Evolutionary conservation across 2,329 filamentous ascomycete genomes (phyloP), one percentile per base, ranked within the genome.

Genomic region (Teratosphaeria gauchensis): DNA sequence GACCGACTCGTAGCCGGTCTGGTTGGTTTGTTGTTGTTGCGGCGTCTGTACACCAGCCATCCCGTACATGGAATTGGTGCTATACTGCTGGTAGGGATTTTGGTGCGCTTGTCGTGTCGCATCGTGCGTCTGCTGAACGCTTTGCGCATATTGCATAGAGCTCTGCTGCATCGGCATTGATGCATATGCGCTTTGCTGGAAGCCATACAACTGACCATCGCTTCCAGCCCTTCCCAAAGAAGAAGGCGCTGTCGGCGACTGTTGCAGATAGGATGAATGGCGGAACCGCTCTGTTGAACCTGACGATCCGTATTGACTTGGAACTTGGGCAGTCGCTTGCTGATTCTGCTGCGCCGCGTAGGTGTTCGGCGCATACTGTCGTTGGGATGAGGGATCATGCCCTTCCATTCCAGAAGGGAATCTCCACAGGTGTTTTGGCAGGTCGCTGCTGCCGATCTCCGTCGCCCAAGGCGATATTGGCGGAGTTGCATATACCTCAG

Each of bases 11-110:
- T 95, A 95, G 66, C 80, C 74, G 61, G 75, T 87, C 79, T 77
- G 83, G 73, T 76, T 77, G 78, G 73, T 63, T 28, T 58, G 57
- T 61, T 69, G 67, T 61, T 72, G 69, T 61, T 69, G 67, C 61
- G 71, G 69, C 75, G 84, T 82, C 63, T 80, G 76, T 68, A 84
- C 78, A 71, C 86, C 85, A 70, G 81, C 78, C 68, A 92, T 87
- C 76, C 85, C 86, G 78, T 95, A 95, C 82, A 94, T 86, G 77
- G 92, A 84, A 63, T 83, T 83, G 58, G 83, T 77, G 57, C 85
- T 78, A 67, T 84, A 85, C 59, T 73, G 73, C 48, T 75, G 68
- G 78, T 85, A 78, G 82, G 88, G 71, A 77, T 73, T 77, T 74
- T 74, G 61, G 70, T 82, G 60, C 79, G 62, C 61, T 57, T 64